Conservation (phyloP, 805 yeast genomes). For the Wickerhamiella alocasiicola region DNA sequence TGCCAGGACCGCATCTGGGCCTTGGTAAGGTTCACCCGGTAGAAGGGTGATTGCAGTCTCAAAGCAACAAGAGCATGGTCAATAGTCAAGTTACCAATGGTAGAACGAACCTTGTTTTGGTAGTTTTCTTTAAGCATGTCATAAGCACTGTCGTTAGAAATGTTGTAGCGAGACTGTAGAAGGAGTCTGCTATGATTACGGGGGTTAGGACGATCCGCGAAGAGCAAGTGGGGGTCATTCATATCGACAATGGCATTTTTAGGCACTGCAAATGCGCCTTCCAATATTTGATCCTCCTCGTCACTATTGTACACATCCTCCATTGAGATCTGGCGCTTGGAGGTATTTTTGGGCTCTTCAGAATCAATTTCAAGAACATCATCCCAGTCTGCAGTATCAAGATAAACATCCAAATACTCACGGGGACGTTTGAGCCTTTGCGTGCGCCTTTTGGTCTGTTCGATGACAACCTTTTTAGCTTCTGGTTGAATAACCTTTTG, state of each 20-base stretch:
- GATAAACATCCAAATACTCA: constrained; percentile 14
- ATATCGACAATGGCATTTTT: constrained; percentile 45
- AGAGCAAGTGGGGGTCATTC: constrained; percentile 74
- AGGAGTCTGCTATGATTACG: constrained; percentile 15
- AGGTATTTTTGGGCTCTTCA: constrained; percentile 26
- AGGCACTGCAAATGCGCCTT: constrained; percentile 39
- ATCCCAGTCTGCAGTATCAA: constrained; percentile 25
- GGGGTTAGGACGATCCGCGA: constrained; percentile 33
- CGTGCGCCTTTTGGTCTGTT: background rate
- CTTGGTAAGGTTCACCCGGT: constrained; percentile 61
- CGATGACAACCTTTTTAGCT: constrained; percentile 3
- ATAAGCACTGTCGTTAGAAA: constrained; percentile 82
- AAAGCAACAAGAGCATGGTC: constrained; percentile 87
- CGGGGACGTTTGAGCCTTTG: constrained; percentile 1
- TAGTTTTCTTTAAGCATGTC: constrained; percentile 73
- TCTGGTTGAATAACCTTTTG: constrained; percentile 3
- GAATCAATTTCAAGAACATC: constrained; percentile 44
- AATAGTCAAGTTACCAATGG: constrained; percentile 77
- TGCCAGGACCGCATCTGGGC: constrained; percentile 67
- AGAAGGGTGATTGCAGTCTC: constrained; percentile 80
- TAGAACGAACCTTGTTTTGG: constrained; percentile 83
- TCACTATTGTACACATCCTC: constrained; percentile 26
- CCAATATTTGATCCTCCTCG: constrained; percentile 55
- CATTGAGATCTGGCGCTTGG: constrained; percentile 19
- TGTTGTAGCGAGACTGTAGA: constrained; percentile 52